These are phyloP conservation scores for Fusarium oligoseptatum DNA, from an alignment of 2,329 filamentous ascomycete species.

Conservation along the genomic window DNA sequence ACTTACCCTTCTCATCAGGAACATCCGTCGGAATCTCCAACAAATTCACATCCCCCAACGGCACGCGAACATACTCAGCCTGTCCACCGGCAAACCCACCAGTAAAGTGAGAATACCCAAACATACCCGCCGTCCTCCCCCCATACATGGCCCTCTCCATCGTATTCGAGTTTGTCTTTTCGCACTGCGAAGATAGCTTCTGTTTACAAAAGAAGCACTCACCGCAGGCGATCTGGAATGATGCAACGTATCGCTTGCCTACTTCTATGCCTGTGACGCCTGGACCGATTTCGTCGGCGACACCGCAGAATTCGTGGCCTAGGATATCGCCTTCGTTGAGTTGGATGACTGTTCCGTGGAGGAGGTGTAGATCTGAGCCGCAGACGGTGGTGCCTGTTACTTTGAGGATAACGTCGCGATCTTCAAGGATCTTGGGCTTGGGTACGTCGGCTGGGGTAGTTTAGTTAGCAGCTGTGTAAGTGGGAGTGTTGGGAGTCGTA, in stretches of 20 bases:
- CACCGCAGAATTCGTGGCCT: conserved; percentile 72
- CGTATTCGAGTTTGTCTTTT: conserved; percentile 81
- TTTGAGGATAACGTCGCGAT: conserved; percentile 82
- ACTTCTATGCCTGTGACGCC: conserved; percentile 65
- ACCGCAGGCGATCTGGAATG: conserved; percentile 85
- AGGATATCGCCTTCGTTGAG: conserved; percentile 75
- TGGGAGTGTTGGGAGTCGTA: conserved; percentile 42
- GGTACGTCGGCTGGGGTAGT: conserved; percentile 67
- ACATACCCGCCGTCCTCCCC: conserved; percentile 78
- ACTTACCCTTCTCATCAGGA: conserved; percentile 81
- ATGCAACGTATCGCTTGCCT: conserved; percentile 82
- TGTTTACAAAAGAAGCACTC: conserved; percentile 83
- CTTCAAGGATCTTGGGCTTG: conserved; percentile 79
- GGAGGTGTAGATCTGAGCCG: conserved; percentile 70
- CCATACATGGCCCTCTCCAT: conserved; percentile 83
- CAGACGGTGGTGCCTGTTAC: conserved; percentile 75
- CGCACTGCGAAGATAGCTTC: conserved; percentile 84
- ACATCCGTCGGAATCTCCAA: conserved; percentile 83
- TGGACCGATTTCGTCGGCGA: conserved; percentile 68
- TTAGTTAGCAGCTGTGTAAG: background rate
- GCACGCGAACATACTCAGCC: conserved; percentile 87
- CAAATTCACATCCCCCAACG: conserved; percentile 84
- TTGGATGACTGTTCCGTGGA: conserved; percentile 69
- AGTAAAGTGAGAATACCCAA: conserved; percentile 82
- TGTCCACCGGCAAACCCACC: conserved; percentile 91